Percentiles rank a stretch among this genome's conserved stretches.
These are phyloP conservation scores for Globisporangium nagaii DNA, from an alignment of 352 stramenopile species.

Conservation along the genomic window DNA sequence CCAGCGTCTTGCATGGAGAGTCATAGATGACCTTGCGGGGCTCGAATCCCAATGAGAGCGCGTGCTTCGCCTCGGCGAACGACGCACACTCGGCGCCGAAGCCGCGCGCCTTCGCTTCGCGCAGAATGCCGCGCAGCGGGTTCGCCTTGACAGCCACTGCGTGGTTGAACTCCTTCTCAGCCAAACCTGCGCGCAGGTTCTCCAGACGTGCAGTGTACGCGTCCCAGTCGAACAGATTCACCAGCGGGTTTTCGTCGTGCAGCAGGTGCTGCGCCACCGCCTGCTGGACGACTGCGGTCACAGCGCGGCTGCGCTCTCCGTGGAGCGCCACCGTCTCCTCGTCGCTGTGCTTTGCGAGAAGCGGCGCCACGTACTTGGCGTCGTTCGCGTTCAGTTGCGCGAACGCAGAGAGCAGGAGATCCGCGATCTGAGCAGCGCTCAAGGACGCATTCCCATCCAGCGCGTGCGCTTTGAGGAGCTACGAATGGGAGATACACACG, in stretches of 20 bases:
- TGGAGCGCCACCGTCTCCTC: slow-evolving; percentile 24
- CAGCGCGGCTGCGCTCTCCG: slow-evolving; percentile 19
- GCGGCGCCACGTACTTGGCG: slow-evolving; percentile 44
- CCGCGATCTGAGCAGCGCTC: slow-evolving; percentile 14
- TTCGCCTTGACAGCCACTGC: slow-evolving; percentile 82
- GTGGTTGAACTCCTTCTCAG: slow-evolving; percentile 65
- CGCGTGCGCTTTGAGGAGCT: slow-evolving; percentile 26
- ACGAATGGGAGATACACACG: background rate
- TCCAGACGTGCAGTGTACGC: slow-evolving; percentile 49
- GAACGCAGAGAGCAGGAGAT: slow-evolving; percentile 25
- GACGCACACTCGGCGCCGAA: slow-evolving; percentile 83
- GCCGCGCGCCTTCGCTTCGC: slow-evolving; percentile 34
- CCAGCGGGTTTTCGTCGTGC: slow-evolving; percentile 46
- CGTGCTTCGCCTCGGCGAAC: slow-evolving; percentile 76
- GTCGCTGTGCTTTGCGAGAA: slow-evolving; percentile 31
- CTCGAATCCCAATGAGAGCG: slow-evolving; percentile 63
- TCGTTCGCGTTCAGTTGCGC: slow-evolving; percentile 1
- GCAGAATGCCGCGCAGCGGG: slow-evolving; percentile 56
- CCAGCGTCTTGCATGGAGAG: slow-evolving; percentile 88
- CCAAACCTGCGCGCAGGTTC: slow-evolving; percentile 49
- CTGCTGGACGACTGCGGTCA: slow-evolving; percentile 43
- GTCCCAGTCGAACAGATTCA: slow-evolving; percentile 65
- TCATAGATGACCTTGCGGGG: slow-evolving; percentile 87
- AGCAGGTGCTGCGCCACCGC: slow-evolving; percentile 43
- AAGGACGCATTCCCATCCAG: slow-evolving; percentile 13